phyloP scores from a whole-genome alignment of 345 rosid genomes.

The Conringia planisiliqua region DNA sequence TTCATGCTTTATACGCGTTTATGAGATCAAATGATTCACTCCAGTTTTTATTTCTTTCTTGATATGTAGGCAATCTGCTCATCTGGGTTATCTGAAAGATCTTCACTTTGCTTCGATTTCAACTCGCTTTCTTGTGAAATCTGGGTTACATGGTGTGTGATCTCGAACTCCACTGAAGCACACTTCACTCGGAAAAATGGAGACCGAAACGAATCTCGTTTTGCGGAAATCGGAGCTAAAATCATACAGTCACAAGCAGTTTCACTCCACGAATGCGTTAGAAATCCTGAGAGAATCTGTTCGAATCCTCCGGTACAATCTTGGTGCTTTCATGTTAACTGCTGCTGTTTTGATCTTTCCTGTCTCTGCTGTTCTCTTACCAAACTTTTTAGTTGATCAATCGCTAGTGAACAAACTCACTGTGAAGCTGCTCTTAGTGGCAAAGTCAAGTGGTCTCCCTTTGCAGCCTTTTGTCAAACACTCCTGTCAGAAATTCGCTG shows the following conservation, averaged over 20 bases:
- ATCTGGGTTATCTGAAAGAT: slow-evolving; percentile 15
- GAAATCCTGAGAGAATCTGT: slow-evolving; percentile 85
- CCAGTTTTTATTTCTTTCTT: slow-evolving; percentile 1
- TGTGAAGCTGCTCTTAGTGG: slow-evolving; percentile 59
- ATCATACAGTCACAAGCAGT: slow-evolving; percentile 35
- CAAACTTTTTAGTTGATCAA: slow-evolving; percentile 63
- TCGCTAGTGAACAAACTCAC: slow-evolving; percentile 55
- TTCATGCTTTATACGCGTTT: not conserved
- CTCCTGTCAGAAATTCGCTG: slow-evolving; percentile 63
- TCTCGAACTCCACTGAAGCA: not conserved
- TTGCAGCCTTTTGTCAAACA: slow-evolving; percentile 59
- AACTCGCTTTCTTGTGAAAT: not conserved
- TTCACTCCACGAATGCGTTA: slow-evolving; percentile 63
- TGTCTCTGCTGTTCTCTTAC: slow-evolving; percentile 60
- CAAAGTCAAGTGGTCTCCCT: slow-evolving; percentile 78
- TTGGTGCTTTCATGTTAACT: slow-evolving; percentile 55
- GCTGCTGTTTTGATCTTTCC: slow-evolving; percentile 73
- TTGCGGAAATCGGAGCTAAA: slow-evolving; percentile 41
- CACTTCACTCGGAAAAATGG: slow-evolving; percentile 17
- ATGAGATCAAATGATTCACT: not conserved
- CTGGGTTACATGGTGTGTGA: slow-evolving; percentile 2
- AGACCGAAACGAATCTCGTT: slow-evolving; percentile 47
- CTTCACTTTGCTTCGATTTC: slow-evolving; percentile 4
- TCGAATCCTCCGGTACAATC: slow-evolving; percentile 75
- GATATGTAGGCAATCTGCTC: not conserved